These are phyloP conservation scores for Bassia scoparia DNA, from an alignment of 148 eudicot species.

Conservation along the genomic window DNA sequence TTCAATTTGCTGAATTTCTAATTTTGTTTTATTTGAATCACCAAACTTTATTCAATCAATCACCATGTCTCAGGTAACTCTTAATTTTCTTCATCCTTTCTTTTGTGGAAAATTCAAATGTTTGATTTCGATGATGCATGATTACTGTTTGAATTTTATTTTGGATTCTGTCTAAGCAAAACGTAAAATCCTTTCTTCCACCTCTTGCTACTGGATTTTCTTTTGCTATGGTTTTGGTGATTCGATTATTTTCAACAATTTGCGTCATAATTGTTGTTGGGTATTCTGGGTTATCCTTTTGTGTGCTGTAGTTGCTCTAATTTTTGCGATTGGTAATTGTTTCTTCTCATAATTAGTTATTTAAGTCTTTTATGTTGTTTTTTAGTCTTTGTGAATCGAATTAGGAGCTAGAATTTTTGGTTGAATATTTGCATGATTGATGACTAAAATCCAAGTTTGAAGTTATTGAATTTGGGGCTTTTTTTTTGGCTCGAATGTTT, in stretches of 20 bases:
- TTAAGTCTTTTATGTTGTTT: not conserved
- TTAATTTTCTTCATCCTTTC: no score
- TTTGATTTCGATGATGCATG: not conserved
- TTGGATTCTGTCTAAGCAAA: not conserved
- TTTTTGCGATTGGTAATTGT: not conserved
- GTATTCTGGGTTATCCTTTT: not conserved
- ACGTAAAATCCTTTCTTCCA: not conserved
- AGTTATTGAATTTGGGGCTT: no score
- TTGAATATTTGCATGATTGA: no score
- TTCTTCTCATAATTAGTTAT: not conserved
- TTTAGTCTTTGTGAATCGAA: no score
- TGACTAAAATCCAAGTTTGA: no score
- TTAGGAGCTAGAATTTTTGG: no score
- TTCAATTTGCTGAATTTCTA: not conserved
- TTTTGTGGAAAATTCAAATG: not conserved
- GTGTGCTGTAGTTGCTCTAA: not conserved
- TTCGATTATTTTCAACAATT: not conserved
- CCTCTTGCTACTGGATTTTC: not conserved
- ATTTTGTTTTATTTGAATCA: not conserved
- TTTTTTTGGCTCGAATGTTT: no score
- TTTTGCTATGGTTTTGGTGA: not conserved
- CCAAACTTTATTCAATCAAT: not conserved
- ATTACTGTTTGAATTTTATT: not conserved
- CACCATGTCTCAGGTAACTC: conserved; percentile 33
- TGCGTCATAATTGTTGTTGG: not conserved